These are phyloP conservation scores for Paraphaeosphaeria sporulosa DNA, from an alignment of 2,329 filamentous ascomycete genomes.

Conservation along the genomic window DNA sequence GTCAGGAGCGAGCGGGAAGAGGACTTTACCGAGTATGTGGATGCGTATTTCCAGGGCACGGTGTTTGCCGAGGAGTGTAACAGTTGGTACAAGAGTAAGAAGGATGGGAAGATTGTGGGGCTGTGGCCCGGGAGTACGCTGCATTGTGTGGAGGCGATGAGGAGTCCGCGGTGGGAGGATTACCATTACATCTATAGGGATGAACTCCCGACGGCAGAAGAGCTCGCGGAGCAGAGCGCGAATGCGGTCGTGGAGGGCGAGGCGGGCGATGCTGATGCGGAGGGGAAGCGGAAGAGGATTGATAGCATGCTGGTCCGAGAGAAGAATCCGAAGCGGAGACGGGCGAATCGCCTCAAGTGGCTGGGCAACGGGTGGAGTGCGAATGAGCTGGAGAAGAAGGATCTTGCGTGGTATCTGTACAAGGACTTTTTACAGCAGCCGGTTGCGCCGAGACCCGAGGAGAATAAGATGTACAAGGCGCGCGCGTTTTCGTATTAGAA, in stretches of 20 bases:
- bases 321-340: constrained; percentile 17
- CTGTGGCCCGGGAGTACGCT: constrained; percentile 45
- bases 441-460: constrained; percentile 45
- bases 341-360: constrained; percentile 41
- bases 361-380: constrained; percentile 44
- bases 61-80: constrained; percentile 44
- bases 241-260: background rate
- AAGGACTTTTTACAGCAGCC: constrained; percentile 51
- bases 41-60: constrained; percentile 44
- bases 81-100: constrained; percentile 47
- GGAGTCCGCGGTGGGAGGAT: constrained; percentile 47
- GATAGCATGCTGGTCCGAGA: constrained; percentile 12
- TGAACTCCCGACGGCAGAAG: constrained; percentile 18
- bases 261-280: background rate
- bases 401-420: constrained; percentile 54
- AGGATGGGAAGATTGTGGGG: constrained; percentile 36
- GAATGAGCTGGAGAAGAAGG: constrained; percentile 36
- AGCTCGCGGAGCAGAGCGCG: background rate
- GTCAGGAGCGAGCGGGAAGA: constrained; percentile 34
- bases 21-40: constrained; percentile 41
- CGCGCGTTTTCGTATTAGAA: constrained; percentile 49
- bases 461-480: constrained; percentile 44
- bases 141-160: constrained; percentile 43
- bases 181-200: constrained; percentile 40
- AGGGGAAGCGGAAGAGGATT: constrained; percentile 16